These are phyloP conservation scores for Trichomonas tenax DNA, from an alignment of 208 protist species.

Conservation along the genomic window DNA sequence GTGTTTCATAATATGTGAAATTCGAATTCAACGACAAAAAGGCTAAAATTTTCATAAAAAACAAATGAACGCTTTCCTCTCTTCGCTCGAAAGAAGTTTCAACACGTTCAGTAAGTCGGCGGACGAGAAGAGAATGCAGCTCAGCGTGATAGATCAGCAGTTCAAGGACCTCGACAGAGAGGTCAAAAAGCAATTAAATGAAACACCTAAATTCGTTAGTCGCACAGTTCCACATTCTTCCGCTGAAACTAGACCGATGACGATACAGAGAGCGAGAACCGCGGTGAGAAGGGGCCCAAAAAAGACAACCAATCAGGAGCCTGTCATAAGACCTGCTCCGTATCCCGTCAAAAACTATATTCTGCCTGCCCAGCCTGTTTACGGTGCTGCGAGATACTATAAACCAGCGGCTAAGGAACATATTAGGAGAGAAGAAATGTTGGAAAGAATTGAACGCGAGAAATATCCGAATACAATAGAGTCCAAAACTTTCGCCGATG, in stretches of 20 bases:
- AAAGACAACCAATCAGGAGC: not conserved
- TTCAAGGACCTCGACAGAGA: not conserved
- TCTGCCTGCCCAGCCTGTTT: not conserved
- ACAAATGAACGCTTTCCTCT: not conserved
- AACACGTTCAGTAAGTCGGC: not conserved
- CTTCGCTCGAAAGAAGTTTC: not conserved
- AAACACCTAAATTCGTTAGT: not conserved
- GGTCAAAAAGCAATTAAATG: not conserved
- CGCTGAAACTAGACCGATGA: not conserved
- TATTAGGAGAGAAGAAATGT: not conserved
- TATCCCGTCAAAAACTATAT: constrained; percentile 2
- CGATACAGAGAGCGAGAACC: not conserved
- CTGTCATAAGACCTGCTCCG: not conserved
- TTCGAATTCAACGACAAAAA: too few relatives aligned
- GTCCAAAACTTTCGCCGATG: not conserved
- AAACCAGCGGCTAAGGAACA: not conserved
- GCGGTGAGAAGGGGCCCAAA: not conserved
- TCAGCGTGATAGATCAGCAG: not conserved
- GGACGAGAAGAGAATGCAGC: not conserved
- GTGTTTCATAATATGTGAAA: too few relatives aligned
- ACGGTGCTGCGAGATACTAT: not conserved
- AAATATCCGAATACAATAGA: not conserved
- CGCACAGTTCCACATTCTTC: not conserved
- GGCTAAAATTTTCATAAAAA: not conserved
- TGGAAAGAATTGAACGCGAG: not conserved